These are phyloP conservation scores for Aspergillus sp. DNA, from an alignment of 2,329 filamentous ascomycete species.

Conservation along the genomic window DNA sequence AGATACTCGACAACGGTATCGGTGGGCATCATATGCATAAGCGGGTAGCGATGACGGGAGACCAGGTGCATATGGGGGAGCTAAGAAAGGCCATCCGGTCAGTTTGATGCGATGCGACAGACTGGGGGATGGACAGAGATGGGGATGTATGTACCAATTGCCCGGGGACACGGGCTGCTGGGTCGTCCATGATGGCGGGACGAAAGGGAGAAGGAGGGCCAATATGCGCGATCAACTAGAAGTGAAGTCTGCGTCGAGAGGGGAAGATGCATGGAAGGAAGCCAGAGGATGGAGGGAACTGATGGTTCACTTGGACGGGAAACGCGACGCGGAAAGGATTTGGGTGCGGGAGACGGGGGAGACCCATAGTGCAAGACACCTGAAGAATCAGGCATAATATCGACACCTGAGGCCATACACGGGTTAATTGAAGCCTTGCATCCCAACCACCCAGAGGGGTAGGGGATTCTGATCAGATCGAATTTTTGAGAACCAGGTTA, in stretches of 20 bases:
- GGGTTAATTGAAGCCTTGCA: too few species aligned
- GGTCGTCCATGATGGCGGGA: constrained; percentile 43
- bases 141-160: constrained; percentile 39
- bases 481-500: too few species aligned
- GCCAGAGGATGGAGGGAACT: not conserved
- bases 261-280: not conserved
- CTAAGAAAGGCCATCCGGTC: constrained; percentile 32
- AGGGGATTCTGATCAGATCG: too few species aligned
- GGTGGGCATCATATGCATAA: constrained; percentile 66
- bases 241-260: not conserved
- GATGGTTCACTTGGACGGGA: constrained; percentile 1
- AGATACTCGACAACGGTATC: constrained; percentile 81
- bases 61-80: constrained; percentile 87
- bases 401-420: too few species aligned
- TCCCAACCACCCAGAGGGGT: too few species aligned
- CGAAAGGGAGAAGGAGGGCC: constrained; percentile 8
- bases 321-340: constrained; percentile 37
- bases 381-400: constrained; percentile 15
- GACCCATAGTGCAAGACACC: constrained; percentile 21
- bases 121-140: not conserved
- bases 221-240: constrained; percentile 9
- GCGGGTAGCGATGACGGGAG: constrained; percentile 77
- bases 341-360: constrained; percentile 16
- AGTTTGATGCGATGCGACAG: constrained; percentile 5
- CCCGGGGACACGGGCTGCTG: constrained; percentile 43